These are phyloP conservation scores for Podospora pseudocomata DNA, from an alignment of 495 filamentous ascomycete species.

Conservation along the genomic window DNA sequence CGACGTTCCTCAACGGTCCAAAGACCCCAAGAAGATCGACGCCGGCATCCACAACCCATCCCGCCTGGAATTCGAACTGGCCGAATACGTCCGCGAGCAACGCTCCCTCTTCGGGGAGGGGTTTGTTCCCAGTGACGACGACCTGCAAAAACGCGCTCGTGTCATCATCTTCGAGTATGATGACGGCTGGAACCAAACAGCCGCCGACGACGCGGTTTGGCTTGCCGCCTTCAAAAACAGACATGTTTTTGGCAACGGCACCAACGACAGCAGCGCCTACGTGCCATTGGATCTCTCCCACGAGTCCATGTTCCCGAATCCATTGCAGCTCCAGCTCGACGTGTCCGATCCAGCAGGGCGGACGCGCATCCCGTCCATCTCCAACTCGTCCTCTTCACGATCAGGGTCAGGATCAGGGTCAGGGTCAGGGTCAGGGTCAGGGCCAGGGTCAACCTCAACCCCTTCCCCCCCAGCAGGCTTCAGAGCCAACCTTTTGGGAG, in stretches of 20 bases:
- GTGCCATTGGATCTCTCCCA: slow-evolving; percentile 18
- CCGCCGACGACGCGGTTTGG: slow-evolving; percentile 63
- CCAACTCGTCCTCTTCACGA: background rate
- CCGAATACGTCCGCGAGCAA: slow-evolving; percentile 51
- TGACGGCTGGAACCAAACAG: slow-evolving; percentile 70
- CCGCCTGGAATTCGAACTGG: slow-evolving; percentile 58
- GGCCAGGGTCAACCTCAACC: background rate
- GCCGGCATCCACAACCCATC: slow-evolving; percentile 51
- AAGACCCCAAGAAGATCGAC: slow-evolving; percentile 49
- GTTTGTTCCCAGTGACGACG: slow-evolving; percentile 50
- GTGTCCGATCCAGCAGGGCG: background rate
- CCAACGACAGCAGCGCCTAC: slow-evolving; percentile 16
- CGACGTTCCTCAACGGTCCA: slow-evolving; percentile 43
- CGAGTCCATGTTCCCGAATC: background rate
- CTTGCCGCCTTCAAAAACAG: slow-evolving; percentile 46
- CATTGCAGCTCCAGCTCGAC: background rate
- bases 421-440: background rate
- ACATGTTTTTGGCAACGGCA: slow-evolving; percentile 24
- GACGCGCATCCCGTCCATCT: background rate
- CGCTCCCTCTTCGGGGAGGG: slow-evolving; percentile 44
- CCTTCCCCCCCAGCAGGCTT: background rate
- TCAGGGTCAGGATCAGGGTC: background rate
- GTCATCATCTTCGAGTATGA: slow-evolving; percentile 61
- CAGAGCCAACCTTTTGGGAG: slow-evolving; percentile 36
- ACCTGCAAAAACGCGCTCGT: slow-evolving; percentile 61